Base-by-base conservation (phyloP, 2,329 filamentous ascomycete genomes). In the Colletotrichum sidae region DNA sequence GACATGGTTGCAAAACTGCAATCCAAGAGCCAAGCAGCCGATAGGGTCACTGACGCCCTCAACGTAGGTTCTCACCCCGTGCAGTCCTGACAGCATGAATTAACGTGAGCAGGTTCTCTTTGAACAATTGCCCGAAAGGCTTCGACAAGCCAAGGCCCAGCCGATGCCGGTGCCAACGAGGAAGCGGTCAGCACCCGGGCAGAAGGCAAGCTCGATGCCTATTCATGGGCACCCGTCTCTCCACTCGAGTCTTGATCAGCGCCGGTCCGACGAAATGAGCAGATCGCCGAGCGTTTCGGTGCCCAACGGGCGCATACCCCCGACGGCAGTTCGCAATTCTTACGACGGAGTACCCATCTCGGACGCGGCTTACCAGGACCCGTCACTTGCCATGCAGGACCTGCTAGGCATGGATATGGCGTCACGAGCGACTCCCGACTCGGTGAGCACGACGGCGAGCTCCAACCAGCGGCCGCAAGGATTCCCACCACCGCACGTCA, bases 11-110 rank as follows among this genome's bases (percentile, higher is more conserved):
- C 89, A 55, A 89, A 88, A 13, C 84, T 98, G 63, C 91, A 94
- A 3, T 89, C 92, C 71, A 90, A 91, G 72, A 97, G 94, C 73
- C 86, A 96, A 83, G 94, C 94, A 41, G 96, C 96, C 3, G 93
- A 97, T 74, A 86, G 93, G 67, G 96, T 96, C 72, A 93, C 92
- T 1, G 85, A 84, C 50, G 91, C 92, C 45, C 83, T 99, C 35
- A 87, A 89, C 74, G 93, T 95, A 83, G 76, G 88, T 79, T 5
- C 46, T 38, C 13, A 33, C 47, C 37, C 33, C 38, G 42, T 17
- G 25, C 9, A 8, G 8, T 33, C 44, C 39, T 51, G 38, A 15
- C 39, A 25, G 42, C 11, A 34, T 9, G 15, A 10, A 10, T 37
- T 57, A 47, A 65, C 6, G 34, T 38, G 71, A 39, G 12, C 38